These are phyloP conservation scores for Elasticomyces elasticus DNA, from an alignment of 495 filamentous ascomycete species.

Conservation along the genomic window DNA sequence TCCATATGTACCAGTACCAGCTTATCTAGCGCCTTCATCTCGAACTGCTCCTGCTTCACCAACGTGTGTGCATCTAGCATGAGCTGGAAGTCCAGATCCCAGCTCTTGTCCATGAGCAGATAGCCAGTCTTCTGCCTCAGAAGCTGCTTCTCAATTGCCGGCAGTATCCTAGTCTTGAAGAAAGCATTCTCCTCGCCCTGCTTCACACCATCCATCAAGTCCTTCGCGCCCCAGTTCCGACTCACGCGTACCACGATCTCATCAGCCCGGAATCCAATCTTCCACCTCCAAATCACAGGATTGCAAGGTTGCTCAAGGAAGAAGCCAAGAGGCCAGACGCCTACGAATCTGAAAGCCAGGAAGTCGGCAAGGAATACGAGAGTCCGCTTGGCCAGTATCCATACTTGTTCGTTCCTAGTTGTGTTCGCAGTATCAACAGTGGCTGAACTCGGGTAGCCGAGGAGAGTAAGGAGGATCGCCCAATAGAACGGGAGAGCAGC, in stretches of 20 bases:
- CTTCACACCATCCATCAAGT: slow-evolving; percentile 35
- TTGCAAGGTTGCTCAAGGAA: slow-evolving; percentile 40
- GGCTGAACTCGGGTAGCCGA: slow-evolving; percentile 50
- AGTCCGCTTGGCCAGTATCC: slow-evolving; percentile 44
- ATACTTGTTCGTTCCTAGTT: slow-evolving; percentile 40
- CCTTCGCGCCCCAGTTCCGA: slow-evolving; percentile 43
- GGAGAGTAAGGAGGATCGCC: slow-evolving; percentile 45
- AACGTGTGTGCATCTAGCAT: slow-evolving; percentile 61
- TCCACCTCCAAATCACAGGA: slow-evolving; percentile 57
- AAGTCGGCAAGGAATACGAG: slow-evolving; percentile 60
- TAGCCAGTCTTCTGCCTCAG: slow-evolving; percentile 66
- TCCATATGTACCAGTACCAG: slow-evolving; percentile 57
- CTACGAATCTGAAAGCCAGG: slow-evolving; percentile 54
- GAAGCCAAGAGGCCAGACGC: slow-evolving; percentile 69
- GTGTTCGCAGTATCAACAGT: slow-evolving; percentile 46
- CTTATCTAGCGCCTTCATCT: slow-evolving; percentile 50
- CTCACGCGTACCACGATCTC: slow-evolving; percentile 69
- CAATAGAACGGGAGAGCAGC: slow-evolving; percentile 56
- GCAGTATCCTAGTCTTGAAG: slow-evolving; percentile 42
- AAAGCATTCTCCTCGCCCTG: slow-evolving; percentile 28
- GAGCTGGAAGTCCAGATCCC: slow-evolving; percentile 67
- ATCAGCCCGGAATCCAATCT: slow-evolving; percentile 55
- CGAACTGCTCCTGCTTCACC: slow-evolving; percentile 49
- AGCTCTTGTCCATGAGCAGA: slow-evolving; percentile 63
- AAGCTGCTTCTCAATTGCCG: slow-evolving; percentile 53